Evolutionary conservation across 257 asterid species (phyloP).

Genomic region (Fraxinus quadrangulata): DNA sequence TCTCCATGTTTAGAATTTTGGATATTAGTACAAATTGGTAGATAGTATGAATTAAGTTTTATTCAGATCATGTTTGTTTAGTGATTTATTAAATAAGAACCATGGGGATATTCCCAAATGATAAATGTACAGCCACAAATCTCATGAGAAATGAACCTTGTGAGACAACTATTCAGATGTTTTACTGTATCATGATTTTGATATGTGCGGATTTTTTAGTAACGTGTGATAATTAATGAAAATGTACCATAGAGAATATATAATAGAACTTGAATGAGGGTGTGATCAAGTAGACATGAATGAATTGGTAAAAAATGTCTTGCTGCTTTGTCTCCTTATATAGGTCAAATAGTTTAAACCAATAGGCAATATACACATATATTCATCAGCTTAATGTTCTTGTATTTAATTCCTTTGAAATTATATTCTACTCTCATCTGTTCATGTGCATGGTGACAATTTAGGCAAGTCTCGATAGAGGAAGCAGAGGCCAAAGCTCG

Average conservation of each 20-base stretch:
- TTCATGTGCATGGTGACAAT: neutral
- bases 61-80: neutral
- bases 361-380: too few species aligned
- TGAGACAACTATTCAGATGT: neutral
- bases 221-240: neutral
- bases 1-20: neutral
- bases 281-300: neutral
- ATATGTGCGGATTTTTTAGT: neutral
- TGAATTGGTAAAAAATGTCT: neutral
- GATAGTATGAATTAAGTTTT: neutral
- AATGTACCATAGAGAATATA: neutral
- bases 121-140: neutral
- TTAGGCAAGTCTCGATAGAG: slow-evolving; percentile 54
- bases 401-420: too few species aligned
- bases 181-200: neutral
- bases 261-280: neutral
- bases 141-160: neutral
- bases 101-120: neutral
- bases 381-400: too few species aligned
- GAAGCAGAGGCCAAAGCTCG: slow-evolving; percentile 61
- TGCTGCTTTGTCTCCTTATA: neutral
- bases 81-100: neutral
- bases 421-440: too few species aligned
- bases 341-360: too few species aligned
- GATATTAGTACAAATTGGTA: neutral